These are phyloP conservation scores for Saksenaea oblongispora DNA, from an alignment of 371 early-diverging fungal genomes.

Conservation along the genomic window DNA sequence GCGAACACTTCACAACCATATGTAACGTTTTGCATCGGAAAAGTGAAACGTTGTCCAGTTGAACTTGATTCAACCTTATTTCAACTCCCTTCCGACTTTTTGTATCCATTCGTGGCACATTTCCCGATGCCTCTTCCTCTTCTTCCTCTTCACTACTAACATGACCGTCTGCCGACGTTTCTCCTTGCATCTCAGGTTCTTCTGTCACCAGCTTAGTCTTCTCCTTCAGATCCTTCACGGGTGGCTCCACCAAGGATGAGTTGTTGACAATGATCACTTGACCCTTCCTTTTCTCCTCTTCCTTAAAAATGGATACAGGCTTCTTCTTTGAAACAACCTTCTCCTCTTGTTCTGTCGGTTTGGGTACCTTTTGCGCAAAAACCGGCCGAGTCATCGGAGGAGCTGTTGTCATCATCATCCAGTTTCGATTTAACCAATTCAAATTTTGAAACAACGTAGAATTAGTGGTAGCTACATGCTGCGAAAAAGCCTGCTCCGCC, in stretches of 20 bases:
- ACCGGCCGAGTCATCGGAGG: not conserved
- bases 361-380: not conserved
- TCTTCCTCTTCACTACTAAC: not conserved
- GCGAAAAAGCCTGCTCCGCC: constrained; percentile 46
- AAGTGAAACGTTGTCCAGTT: constrained; percentile 64
- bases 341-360: not conserved
- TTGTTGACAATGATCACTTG: constrained; percentile 41
- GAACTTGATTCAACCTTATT: constrained; percentile 62
- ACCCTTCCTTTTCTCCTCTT: constrained; percentile 16
- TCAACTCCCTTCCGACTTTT: constrained; percentile 65
- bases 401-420: constrained; percentile 18
- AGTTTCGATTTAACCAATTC: constrained; percentile 69
- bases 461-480: constrained; percentile 35
- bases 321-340: constrained; percentile 11
- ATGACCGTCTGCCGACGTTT: constrained; percentile 16
- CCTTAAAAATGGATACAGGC: constrained; percentile 21
- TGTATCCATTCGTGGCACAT: not conserved
- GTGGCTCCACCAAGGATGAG: constrained; percentile 14
- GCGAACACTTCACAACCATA: constrained; percentile 67
- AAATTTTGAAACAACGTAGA: constrained; percentile 55
- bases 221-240: constrained; percentile 27
- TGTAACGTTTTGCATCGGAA: constrained; percentile 62
- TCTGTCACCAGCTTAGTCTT: constrained; percentile 20
- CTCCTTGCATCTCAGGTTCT: constrained; percentile 11
- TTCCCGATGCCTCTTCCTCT: not conserved